These are phyloP conservation scores for Elsinoe australis DNA, from an alignment of 2,329 filamentous ascomycete genomes.

Conservation along the genomic window DNA sequence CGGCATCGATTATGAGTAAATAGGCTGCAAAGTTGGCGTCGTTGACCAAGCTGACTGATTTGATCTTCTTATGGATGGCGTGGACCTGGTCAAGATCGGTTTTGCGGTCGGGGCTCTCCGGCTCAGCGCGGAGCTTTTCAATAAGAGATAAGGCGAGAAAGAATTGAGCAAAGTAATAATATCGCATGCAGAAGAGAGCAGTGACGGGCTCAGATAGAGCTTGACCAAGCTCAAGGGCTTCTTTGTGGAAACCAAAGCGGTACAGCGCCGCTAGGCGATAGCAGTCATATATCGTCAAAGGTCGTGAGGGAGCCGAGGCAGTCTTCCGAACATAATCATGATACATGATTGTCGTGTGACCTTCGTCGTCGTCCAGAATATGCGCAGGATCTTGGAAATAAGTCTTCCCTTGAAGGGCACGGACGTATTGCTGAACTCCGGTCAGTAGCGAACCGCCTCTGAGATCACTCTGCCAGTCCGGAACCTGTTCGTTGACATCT, in stretches of 20 bases:
- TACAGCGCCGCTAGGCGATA: slow-evolving; percentile 38
- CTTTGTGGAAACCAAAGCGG: slow-evolving; percentile 37
- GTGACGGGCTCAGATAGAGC: slow-evolving; percentile 35
- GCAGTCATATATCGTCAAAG: slow-evolving; percentile 60
- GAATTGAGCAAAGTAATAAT: slow-evolving; percentile 37
- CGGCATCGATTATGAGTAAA: slow-evolving; percentile 60
- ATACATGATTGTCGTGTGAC: slow-evolving; percentile 53
- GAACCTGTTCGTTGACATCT: slow-evolving; percentile 65
- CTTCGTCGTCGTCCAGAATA: slow-evolving; percentile 63
- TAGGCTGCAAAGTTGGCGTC: slow-evolving; percentile 65
- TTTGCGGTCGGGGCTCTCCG: slow-evolving; percentile 33
- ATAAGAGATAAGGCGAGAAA: slow-evolving; percentile 38
- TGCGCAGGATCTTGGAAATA: slow-evolving; percentile 41
- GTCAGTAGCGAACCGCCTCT: slow-evolving; percentile 64
- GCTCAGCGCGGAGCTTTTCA: slow-evolving; percentile 33
- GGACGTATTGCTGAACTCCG: slow-evolving; percentile 56
- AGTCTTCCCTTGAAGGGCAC: slow-evolving; percentile 70
- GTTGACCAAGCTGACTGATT: slow-evolving; percentile 56
- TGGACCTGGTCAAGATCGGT: slow-evolving; percentile 49
- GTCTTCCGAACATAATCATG: slow-evolving; percentile 44
- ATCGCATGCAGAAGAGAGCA: slow-evolving; percentile 39
- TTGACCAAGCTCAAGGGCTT: slow-evolving; percentile 38
- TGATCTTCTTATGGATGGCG: slow-evolving; percentile 52
- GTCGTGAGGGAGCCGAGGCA: slow-evolving; percentile 53
- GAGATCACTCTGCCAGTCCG: slow-evolving; percentile 63